Conservation (phyloP, 2,329 filamentous ascomycete genomes). For the Epichloe typhina region DNA sequence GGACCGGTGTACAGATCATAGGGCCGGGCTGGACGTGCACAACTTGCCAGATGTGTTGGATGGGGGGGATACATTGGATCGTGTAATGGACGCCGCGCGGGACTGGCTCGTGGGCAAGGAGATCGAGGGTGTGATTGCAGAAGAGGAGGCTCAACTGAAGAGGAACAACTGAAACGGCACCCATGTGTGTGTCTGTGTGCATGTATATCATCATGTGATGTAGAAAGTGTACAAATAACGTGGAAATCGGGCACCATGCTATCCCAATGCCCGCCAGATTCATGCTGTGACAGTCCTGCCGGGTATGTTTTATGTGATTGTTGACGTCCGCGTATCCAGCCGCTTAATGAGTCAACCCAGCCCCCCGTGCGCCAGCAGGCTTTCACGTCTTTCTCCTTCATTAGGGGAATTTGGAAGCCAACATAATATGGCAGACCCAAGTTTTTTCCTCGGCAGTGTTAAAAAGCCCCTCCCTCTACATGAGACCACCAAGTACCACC, state of each 20-base stretch:
- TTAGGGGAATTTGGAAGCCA: too few species aligned
- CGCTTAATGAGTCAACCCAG: not conserved
- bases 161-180: not conserved
- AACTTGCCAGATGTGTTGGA: conserved; percentile 69
- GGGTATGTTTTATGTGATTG: not conserved
- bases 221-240: not conserved
- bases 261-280: not conserved
- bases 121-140: conserved; percentile 56
- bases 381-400: too few species aligned
- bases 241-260: not conserved
- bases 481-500: conserved; percentile 76
- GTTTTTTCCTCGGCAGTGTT: too few species aligned
- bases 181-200: not conserved
- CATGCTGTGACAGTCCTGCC: not conserved
- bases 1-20: conserved; percentile 77
- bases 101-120: conserved; percentile 66
- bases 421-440: too few species aligned
- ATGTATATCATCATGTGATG: not conserved
- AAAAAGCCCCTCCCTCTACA: conserved; percentile 32
- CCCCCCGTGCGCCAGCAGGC: too few species aligned
- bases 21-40: conserved; percentile 66
- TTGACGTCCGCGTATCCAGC: not conserved
- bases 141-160: conserved; percentile 32
- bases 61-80: conserved; percentile 58
- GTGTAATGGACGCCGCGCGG: conserved; percentile 64